Conservation (phyloP, 805 yeast species). For the Pichia thaimueangensis region DNA sequence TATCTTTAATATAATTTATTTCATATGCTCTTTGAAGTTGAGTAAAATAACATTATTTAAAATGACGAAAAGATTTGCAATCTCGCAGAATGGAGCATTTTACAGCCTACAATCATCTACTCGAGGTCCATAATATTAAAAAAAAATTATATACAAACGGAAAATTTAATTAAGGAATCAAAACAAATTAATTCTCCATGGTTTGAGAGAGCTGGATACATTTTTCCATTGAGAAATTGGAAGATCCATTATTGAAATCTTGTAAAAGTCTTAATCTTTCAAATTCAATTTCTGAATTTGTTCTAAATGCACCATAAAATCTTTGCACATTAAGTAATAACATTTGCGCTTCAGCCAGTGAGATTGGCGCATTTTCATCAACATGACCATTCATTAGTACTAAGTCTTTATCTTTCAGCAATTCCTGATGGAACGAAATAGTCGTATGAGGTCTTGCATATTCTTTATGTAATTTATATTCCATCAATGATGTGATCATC, state of each 20-base stretch:
- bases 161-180: not conserved
- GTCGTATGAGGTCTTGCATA: constrained; percentile 95
- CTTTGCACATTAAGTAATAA: constrained; percentile 71
- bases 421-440: constrained; percentile 77
- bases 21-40: no score
- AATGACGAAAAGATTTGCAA: no score
- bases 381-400: constrained; percentile 84
- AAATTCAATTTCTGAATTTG: constrained; percentile 34
- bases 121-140: no score
- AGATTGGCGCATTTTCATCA: constrained; percentile 63
- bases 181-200: constrained; percentile 38
- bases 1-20: no score
- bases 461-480: constrained; percentile 83
- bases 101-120: no score
- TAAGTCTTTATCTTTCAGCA: constrained; percentile 49
- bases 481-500: constrained; percentile 84
- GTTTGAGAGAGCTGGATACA: constrained; percentile 71
- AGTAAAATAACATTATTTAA: no score
- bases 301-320: constrained; percentile 67
- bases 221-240: constrained; percentile 57
- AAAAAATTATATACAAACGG: not conserved
- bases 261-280: constrained; percentile 52
- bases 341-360: constrained; percentile 70
- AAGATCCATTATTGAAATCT: constrained; percentile 65
- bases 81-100: no score